These are phyloP conservation scores for Arachnomyces sp. DNA, from an alignment of 2,329 filamentous ascomycete genomes.

Conservation along the genomic window DNA sequence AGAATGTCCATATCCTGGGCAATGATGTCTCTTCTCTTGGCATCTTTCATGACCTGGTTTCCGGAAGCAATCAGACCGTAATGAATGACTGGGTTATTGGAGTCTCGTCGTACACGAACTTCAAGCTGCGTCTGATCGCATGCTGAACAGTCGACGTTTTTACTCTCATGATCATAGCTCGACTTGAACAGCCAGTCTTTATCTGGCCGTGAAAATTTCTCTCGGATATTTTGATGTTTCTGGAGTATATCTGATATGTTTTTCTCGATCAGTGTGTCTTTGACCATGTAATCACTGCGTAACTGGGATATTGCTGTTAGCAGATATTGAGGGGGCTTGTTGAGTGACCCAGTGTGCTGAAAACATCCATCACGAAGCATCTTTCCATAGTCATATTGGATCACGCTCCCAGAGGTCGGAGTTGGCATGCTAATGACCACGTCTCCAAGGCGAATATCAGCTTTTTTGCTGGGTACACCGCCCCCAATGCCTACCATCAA, in stretches of 20 bases:
- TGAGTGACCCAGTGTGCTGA: constrained; percentile 1
- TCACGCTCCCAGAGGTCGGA: no score
- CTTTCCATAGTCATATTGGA: constrained; percentile 3
- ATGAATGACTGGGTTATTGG: constrained; percentile 6
- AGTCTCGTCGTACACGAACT: no score
- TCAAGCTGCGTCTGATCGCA: no score
- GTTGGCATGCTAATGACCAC: no score
- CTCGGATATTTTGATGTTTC: no score
- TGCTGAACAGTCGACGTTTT: no score
- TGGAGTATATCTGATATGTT: no score
- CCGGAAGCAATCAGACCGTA: constrained; percentile 15
- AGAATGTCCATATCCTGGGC: constrained; percentile 6
- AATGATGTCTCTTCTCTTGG: constrained; percentile 9
- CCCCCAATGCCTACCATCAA: constrained; percentile 17
- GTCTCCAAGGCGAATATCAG: no score
- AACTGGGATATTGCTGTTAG: constrained; percentile 14
- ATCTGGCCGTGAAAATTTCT: no score
- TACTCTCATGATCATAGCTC: no score
- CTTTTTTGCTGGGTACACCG: constrained; percentile 9
- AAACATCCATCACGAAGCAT: background rate
- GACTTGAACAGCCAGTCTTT: no score
- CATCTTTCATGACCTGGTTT: constrained; percentile 13
- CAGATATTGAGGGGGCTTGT: constrained; percentile 7
- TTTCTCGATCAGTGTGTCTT: no score
- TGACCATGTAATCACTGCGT: constrained; percentile 11